Conservation (phyloP, 2,329 filamentous ascomycete species). For the Stemphylium lycopersici region DNA sequence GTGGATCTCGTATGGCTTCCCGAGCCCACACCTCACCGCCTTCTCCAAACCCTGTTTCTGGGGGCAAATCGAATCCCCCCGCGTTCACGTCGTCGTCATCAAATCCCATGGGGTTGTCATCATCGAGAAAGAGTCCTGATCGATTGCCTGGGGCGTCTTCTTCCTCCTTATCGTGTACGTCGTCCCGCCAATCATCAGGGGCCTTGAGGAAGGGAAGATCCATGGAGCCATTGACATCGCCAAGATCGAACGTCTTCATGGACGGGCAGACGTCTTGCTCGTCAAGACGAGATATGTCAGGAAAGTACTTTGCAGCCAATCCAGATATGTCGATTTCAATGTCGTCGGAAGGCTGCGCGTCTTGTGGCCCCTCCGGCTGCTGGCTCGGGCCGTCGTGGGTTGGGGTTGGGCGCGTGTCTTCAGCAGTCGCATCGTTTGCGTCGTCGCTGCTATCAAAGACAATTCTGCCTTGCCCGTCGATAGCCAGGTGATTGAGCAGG, state of each 20-base stretch:
- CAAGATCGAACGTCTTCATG: slow-evolving; percentile 90
- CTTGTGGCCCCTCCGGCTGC: slow-evolving; percentile 42
- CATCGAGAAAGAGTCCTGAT: slow-evolving; percentile 83
- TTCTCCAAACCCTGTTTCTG: slow-evolving; percentile 86
- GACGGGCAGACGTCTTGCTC: slow-evolving; percentile 93
- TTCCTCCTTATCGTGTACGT: slow-evolving; percentile 60
- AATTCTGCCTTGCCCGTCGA: slow-evolving; percentile 88
- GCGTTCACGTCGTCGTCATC: slow-evolving; percentile 66
- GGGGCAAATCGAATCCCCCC: slow-evolving; percentile 64
- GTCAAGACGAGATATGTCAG: slow-evolving; percentile 76
- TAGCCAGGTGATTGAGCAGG: slow-evolving; percentile 93
- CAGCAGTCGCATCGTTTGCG: slow-evolving; percentile 59
- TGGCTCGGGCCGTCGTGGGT: slow-evolving; percentile 49
- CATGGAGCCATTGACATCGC: slow-evolving; percentile 80
- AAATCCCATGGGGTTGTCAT: slow-evolving; percentile 82
- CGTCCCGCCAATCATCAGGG: slow-evolving; percentile 80
- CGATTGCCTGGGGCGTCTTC: slow-evolving; percentile 62
- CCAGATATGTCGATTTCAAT: slow-evolving; percentile 79
- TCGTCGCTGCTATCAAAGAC: slow-evolving; percentile 99
- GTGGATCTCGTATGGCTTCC: slow-evolving; percentile 84
- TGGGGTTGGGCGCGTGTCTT: slow-evolving; percentile 53
- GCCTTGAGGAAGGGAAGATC: slow-evolving; percentile 93
- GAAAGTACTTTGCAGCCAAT: slow-evolving; percentile 83
- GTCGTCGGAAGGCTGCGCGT: slow-evolving; percentile 60
- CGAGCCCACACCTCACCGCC: slow-evolving; percentile 95